Conservation (phyloP, 2,329 filamentous ascomycete genomes). For the Lasiodiplodia sp. region DNA sequence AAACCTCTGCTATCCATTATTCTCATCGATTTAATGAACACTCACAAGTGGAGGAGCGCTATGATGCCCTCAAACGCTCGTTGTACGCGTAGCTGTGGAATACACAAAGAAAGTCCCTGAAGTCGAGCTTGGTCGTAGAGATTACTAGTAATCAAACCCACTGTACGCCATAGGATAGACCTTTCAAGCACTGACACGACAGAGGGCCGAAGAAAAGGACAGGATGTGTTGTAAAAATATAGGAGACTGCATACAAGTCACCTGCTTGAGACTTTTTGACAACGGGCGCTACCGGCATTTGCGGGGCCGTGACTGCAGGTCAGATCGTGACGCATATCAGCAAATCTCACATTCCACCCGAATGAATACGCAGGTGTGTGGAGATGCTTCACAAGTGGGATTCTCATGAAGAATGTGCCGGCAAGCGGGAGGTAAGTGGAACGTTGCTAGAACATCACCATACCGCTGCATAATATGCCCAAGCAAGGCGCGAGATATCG, state of each 20-base stretch:
- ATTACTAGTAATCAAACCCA: too few relatives aligned
- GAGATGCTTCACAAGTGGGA: background rate
- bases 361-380: background rate
- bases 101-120: too few relatives aligned
- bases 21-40: too few relatives aligned
- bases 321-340: background rate
- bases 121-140: too few relatives aligned
- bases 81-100: too few relatives aligned
- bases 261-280: background rate
- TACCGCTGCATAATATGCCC: background rate
- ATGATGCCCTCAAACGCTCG: too few relatives aligned
- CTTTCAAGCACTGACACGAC: too few relatives aligned
- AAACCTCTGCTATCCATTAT: too few relatives aligned
- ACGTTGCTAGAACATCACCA: background rate
- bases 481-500: constrained; percentile 15
- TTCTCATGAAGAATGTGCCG: background rate
- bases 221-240: background rate
- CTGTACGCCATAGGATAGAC: too few relatives aligned
- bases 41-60: too few relatives aligned
- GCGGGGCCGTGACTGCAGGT: background rate
- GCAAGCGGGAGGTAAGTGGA: background rate
- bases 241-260: background rate
- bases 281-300: background rate
- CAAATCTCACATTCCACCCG: background rate
- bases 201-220: background rate